phyloP scores from a whole-genome alignment of 2,329 filamentous ascomycete species.

The Dactylonectria estremocensis region DNA sequence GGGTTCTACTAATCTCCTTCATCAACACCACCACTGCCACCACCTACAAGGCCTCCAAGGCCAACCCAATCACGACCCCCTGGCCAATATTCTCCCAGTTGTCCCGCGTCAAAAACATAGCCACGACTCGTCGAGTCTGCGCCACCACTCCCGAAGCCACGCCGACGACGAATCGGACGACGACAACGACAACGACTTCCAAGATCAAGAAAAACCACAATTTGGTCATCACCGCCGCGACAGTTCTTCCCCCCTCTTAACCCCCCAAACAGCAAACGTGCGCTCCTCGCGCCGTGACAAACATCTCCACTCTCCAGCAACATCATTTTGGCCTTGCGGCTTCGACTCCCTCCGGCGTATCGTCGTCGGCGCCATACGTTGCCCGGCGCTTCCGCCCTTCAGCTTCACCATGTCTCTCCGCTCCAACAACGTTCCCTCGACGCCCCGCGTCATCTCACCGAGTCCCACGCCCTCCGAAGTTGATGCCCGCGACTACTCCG shows the following conservation, averaged over 20 bases:
- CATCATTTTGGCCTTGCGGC: slow-evolving; percentile 62
- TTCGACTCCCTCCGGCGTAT: slow-evolving; percentile 64
- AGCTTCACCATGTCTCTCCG: slow-evolving; percentile 67
- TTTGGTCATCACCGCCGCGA: slow-evolving; percentile 34
- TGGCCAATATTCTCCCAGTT: background rate
- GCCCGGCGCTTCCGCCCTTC: slow-evolving; percentile 74
- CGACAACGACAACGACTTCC: slow-evolving; percentile 38
- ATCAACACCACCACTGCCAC: slow-evolving; percentile 30
- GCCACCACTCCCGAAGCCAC: slow-evolving; percentile 27
- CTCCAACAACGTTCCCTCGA: slow-evolving; percentile 75
- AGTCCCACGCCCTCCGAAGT: slow-evolving; percentile 74
- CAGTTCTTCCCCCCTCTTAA: slow-evolving; percentile 28
- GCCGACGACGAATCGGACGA: slow-evolving; percentile 36
- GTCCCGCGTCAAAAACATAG: slow-evolving; percentile 34
- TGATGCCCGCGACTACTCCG: slow-evolving; percentile 68
- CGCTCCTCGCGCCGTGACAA: slow-evolving; percentile 66
- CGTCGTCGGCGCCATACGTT: slow-evolving; percentile 70
- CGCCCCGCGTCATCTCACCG: slow-evolving; percentile 90
- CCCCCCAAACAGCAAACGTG: slow-evolving; percentile 39
- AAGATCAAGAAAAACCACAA: slow-evolving; percentile 42
- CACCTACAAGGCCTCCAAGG: too few relatives aligned
- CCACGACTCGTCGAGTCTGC: slow-evolving; percentile 33
- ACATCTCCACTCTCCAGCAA: slow-evolving; percentile 59
- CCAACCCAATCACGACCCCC: slow-evolving; percentile 14
- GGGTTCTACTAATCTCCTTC: slow-evolving; percentile 34